Evolutionary conservation across 257 asterid species (phyloP).

Genomic region (Dorcoceras hygrometricum): DNA sequence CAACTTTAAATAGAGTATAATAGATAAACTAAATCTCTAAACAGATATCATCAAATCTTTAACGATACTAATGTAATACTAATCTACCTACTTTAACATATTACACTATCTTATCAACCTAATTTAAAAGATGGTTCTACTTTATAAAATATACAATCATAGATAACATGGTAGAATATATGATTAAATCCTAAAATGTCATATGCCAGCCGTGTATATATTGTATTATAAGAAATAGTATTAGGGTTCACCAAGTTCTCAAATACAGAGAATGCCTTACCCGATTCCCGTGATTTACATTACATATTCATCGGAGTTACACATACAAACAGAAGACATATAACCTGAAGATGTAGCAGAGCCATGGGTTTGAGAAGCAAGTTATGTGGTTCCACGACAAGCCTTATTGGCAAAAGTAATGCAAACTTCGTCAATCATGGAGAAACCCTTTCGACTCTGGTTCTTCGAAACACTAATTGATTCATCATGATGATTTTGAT

Average conservation of each 20-base stretch:
- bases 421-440: constrained; percentile 57
- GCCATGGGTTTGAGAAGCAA: constrained; percentile 69
- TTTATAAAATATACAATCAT: too few relatives aligned
- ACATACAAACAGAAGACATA: constrained; percentile 38
- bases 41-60: too few relatives aligned
- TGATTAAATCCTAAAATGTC: too few relatives aligned
- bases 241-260: constrained; percentile 52
- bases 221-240: constrained; percentile 70
- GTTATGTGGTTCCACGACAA: constrained; percentile 40
- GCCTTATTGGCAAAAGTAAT: constrained; percentile 72
- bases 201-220: too few relatives aligned
- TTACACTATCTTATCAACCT: too few relatives aligned
- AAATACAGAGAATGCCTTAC: constrained; percentile 50
- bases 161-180: too few relatives aligned
- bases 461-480: constrained; percentile 56
- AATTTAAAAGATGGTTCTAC: too few relatives aligned
- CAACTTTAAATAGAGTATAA: too few relatives aligned
- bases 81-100: too few relatives aligned
- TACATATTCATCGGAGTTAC: constrained; percentile 86
- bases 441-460: constrained; percentile 48
- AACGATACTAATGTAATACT: too few relatives aligned
- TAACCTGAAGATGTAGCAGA: constrained; percentile 51
- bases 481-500: constrained; percentile 39
- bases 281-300: constrained; percentile 47
- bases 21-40: too few relatives aligned